Conservation (phyloP, 176 grass and related monocot species). For the Pharus latifolius region DNA sequence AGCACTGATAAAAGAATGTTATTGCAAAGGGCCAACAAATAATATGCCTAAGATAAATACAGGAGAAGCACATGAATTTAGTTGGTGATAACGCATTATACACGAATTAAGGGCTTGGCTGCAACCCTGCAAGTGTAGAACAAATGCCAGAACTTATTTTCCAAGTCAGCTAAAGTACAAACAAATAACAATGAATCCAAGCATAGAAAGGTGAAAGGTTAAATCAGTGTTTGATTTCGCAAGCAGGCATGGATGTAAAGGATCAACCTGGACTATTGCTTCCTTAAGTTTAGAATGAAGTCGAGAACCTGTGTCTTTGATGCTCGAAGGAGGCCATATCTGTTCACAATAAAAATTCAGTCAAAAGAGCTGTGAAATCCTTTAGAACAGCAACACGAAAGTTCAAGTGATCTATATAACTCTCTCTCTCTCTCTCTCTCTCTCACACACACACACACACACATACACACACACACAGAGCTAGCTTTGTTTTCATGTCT, state of each 20-base stretch:
- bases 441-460: no score
- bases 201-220: not conserved
- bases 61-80: not conserved
- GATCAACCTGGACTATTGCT: slow-evolving; percentile 59
- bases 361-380: slow-evolving; percentile 15
- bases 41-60: not conserved
- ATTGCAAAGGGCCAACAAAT: not conserved
- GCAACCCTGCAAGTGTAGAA: not conserved
- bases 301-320: slow-evolving; percentile 86
- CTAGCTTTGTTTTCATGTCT: slow-evolving; percentile 10
- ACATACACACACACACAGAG: not conserved
- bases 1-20: not conserved
- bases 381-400: not conserved
- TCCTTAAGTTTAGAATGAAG: slow-evolving; percentile 85
- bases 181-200: not conserved
- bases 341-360: slow-evolving; percentile 22
- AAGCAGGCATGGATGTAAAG: slow-evolving; percentile 10
- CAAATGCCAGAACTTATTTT: no score
- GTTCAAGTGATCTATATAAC: not conserved
- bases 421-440: no score
- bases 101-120: not conserved
- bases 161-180: no score
- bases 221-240: not conserved
- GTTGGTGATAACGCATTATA: not conserved
- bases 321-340: slow-evolving; percentile 95